Evolutionary conservation across 805 yeast species (phyloP), one percentile per base, ranked within the genome.

Genomic region (Starmerella cellae): DNA sequence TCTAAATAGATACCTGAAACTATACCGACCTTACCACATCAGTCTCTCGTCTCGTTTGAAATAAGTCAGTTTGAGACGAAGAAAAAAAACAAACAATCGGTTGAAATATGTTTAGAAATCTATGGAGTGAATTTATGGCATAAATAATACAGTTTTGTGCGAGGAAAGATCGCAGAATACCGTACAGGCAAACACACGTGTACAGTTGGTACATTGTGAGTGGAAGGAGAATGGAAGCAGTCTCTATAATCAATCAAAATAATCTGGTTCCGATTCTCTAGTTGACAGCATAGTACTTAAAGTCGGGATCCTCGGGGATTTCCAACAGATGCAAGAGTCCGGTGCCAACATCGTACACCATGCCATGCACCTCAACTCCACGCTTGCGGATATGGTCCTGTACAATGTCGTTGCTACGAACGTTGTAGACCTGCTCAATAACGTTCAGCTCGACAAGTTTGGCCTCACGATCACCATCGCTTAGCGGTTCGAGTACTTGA

Each of bases 281-380:
- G 19, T 38, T 31, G 2, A 48, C 50, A 4, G 38, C 50, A 34
- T 48, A 51, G 33, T 49, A 37, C 31, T 31, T 31, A 31, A 39
- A 41, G 26, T 48, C 55, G 3, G 56, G 53, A 24, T 61, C 63
- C 31, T 52, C 56, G 18, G 66, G 66, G n/a, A 64, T 62, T 20
- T 63, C 68, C 27, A 70, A 56, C 46, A 60, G 60, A 46, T 61
- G 66, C 43, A 84, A 64, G 24, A 69, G 66, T 20, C 95, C 96
- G 14, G 81, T 71, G 28, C 71, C 76, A 20, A 84, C 94, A 57
- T 85, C 84, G 64, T 84, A 87, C 39, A 87, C 71, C 55, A 85
- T 61, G 0, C 95, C 95, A 69, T 82, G 76, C 34, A 87, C 77
- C 57, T 81, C 79, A 29, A 87, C 68, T 13, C 76, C 73, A 10